Base-by-base conservation (phyloP, 768 basidiomycete genomes). In the Russula sp. region DNA sequence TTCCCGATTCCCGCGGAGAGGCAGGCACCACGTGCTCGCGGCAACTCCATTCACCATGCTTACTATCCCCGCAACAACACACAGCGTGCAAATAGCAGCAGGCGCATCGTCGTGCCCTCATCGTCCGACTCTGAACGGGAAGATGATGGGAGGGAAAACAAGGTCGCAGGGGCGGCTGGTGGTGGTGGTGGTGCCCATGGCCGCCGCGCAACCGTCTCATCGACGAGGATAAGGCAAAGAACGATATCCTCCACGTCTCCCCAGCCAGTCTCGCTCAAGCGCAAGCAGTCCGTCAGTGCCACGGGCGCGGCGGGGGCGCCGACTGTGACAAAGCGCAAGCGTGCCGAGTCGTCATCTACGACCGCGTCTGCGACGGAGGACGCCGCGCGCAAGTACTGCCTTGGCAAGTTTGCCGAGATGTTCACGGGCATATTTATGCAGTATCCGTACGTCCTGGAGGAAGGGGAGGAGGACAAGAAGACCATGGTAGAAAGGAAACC, bases 371-470 rank as follows among this genome's bases (percentile, higher is more conserved):
- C 56, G 35, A 45, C 69, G n/a, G 86, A 86, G n/a, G 90, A 93
- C 68, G 83, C 88, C 9, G 79, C 83, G 0, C 79, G 91, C 64
- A 90, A 85, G 70, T 93, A 91, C 66, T 93, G 91, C 71, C 76
- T 89, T 52, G 80, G 81, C 14, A 91, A 91, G 73, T 73, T 92
- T 67, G 81, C 84, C 67, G 86, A 88, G 51, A 74, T 91, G 63
- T 83, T 92, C 71, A 76, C 76, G 63, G 80, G 84, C 34, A 83
- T 93, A 22, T 93, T 88, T 71, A 67, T 83, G 65, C 79, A 83
- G 63, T 88, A 91, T 74, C 87, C 88, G 22, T 79, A 81, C 72
- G 73, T 79, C 46, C 75, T 72, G 11, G 58, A 66, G n/a, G 42
- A 53, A 9, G 46, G 38, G 11, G 38, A n/a, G 7, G 56, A 48